Conservation (phyloP, 345 rosid genomes). For the Heritiera fomes region DNA sequence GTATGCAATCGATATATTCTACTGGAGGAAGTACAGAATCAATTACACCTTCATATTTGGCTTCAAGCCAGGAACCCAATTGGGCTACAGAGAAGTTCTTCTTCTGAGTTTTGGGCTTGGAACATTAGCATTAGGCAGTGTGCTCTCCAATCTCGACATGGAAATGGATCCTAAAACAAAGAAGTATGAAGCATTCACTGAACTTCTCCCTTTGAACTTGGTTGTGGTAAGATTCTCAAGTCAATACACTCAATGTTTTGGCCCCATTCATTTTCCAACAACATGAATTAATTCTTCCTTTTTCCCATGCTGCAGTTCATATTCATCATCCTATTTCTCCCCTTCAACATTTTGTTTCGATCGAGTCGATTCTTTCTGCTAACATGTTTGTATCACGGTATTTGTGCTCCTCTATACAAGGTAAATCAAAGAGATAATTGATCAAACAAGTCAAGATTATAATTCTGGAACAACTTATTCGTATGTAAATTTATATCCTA, state of each 20-base stretch:
- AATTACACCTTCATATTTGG: slow-evolving; percentile 58
- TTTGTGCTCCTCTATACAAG: slow-evolving; percentile 47
- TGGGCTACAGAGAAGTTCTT: slow-evolving; percentile 43
- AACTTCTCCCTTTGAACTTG: slow-evolving; percentile 43
- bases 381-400: slow-evolving; percentile 34
- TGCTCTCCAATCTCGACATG: slow-evolving; percentile 44
- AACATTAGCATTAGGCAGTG: slow-evolving; percentile 33
- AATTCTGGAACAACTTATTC: too few relatives aligned
- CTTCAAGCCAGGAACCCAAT: slow-evolving; percentile 46
- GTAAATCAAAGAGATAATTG: slow-evolving; percentile 15
- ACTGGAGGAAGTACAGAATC: slow-evolving; percentile 49
- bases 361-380: slow-evolving; percentile 42
- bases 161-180: slow-evolving; percentile 42
- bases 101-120: slow-evolving; percentile 45
- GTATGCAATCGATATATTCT: slow-evolving; percentile 46
- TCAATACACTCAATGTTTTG: background rate
- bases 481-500: background rate
- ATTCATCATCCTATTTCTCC: slow-evolving; percentile 9
- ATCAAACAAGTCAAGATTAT: too few relatives aligned
- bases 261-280: background rate
- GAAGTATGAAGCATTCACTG: slow-evolving; percentile 30
- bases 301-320: background rate
- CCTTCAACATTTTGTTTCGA: slow-evolving; percentile 21
- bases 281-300: background rate
- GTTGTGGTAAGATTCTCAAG: slow-evolving; percentile 25